Evolutionary conservation across 495 filamentous ascomycete species (phyloP).

Genomic region (Platismatia glauca): DNA sequence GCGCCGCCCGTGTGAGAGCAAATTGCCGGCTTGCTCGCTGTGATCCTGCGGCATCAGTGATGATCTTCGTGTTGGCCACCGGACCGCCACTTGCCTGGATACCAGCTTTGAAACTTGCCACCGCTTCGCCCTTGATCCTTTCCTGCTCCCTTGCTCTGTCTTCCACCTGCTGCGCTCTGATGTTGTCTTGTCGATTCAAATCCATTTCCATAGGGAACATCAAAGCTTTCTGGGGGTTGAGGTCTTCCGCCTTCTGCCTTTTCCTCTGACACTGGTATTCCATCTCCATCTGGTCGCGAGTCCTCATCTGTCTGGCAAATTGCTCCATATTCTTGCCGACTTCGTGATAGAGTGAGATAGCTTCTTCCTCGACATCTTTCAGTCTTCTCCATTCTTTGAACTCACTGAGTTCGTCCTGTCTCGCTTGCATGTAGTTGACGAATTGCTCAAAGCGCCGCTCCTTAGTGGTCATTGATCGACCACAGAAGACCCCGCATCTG

Average conservation of each 20-base stretch:
- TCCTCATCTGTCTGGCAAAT: not conserved
- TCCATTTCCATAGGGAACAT: not conserved
- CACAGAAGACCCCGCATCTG: not conserved
- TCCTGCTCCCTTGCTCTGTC: not conserved
- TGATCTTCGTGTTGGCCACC: not conserved
- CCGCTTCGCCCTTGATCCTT: not conserved
- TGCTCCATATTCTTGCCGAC: not conserved
- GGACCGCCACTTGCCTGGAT: not conserved
- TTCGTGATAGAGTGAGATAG: not conserved
- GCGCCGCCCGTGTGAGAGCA: not conserved
- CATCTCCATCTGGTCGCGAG: not conserved
- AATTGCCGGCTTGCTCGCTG: not conserved
- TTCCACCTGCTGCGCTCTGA: not conserved
- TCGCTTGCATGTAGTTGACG: not conserved
- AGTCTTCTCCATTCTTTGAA: not conserved
- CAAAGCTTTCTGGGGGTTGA: not conserved
- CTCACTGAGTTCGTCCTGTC: not conserved
- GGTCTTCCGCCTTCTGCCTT: not conserved
- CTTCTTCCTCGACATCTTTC: not conserved
- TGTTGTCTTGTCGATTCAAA: not conserved
- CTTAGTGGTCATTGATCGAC: not conserved
- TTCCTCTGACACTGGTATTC: not conserved
- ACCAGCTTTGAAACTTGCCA: not conserved
- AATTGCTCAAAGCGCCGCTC: not conserved
- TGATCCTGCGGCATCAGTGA: not conserved